Evolutionary conservation across 1,284 basidiomycete genomes (phyloP).

Genomic region (Hemileia vastatrix): DNA sequence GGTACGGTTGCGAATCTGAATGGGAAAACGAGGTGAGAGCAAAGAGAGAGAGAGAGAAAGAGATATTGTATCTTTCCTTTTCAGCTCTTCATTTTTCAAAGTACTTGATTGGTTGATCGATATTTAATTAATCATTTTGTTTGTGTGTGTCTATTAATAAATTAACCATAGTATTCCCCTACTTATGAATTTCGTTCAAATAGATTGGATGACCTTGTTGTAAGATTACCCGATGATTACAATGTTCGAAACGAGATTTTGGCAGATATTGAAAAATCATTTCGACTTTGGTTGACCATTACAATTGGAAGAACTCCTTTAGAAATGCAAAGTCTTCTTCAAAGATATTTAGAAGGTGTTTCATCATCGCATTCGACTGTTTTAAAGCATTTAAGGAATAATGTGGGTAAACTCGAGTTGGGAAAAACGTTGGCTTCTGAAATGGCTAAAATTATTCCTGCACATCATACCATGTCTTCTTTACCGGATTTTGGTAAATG

Average conservation of each 20-base stretch:
- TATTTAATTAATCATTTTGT: slow-evolving; percentile 14
- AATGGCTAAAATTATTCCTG: slow-evolving; percentile 53
- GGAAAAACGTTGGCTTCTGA: slow-evolving; percentile 79
- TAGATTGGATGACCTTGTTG: slow-evolving; percentile 56
- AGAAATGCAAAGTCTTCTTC: slow-evolving; percentile 81
- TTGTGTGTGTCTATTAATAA: background rate
- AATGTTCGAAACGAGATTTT: slow-evolving; percentile 74
- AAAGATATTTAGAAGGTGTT: slow-evolving; percentile 48
- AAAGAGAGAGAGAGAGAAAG: too few species aligned
- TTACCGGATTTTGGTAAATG: slow-evolving; percentile 3
- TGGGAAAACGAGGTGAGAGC: slow-evolving; percentile 78
- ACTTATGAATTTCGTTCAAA: slow-evolving; percentile 72
- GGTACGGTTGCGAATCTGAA: slow-evolving; percentile 81
- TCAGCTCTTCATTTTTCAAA: background rate
- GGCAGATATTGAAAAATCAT: slow-evolving; percentile 60
- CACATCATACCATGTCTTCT: slow-evolving; percentile 11
- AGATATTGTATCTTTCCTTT: too few species aligned
- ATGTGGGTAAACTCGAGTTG: slow-evolving; percentile 59
- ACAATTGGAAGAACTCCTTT: slow-evolving; percentile 78
- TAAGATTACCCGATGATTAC: slow-evolving; percentile 82
- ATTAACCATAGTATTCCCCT: slow-evolving; percentile 64
- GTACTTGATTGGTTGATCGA: background rate
- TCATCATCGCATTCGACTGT: too few species aligned
- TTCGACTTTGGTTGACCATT: slow-evolving; percentile 71
- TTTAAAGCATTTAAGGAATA: too few species aligned